Conservation (phyloP, 2,329 filamentous ascomycete species). For the Albophoma yamanashiensis region DNA sequence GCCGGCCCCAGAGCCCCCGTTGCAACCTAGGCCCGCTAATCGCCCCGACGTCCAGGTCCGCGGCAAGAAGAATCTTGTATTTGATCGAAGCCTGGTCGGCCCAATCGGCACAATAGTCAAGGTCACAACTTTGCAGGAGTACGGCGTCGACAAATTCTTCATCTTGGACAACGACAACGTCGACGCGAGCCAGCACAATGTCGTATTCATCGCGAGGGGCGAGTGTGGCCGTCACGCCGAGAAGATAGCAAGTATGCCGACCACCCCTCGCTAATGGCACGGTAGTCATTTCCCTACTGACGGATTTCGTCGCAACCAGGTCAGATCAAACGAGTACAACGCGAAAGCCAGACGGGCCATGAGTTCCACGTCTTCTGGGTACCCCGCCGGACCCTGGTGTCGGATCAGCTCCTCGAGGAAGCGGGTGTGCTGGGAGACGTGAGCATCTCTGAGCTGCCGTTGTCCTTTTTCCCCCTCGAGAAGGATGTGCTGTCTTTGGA, state of each 20-base stretch:
- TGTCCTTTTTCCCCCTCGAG: conserved; percentile 87
- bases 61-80: conserved; percentile 96
- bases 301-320: conserved; percentile 42
- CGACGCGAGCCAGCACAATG: conserved; percentile 87
- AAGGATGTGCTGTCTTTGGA: conserved; percentile 86
- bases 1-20: not conserved
- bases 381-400: conserved; percentile 81
- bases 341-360: conserved; percentile 81
- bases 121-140: conserved; percentile 89
- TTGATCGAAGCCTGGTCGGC: conserved; percentile 83
- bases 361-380: conserved; percentile 98
- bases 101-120: conserved; percentile 88
- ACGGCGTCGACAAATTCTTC: conserved; percentile 96
- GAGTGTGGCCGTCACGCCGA: conserved; percentile 80
- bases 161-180: conserved; percentile 92
- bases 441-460: conserved; percentile 73
- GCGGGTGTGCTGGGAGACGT: conserved; percentile 88
- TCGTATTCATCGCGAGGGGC: conserved; percentile 85
- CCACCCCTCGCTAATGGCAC: not conserved
- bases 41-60: conserved; percentile 55
- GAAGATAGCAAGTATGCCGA: conserved; percentile 70
- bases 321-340: conserved; percentile 82
- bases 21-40: conserved; percentile 5
- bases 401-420: conserved; percentile 85
- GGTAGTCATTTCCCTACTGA: conserved; percentile 3